These are phyloP conservation scores for Trichosporon ovoides DNA, from an alignment of 1,284 basidiomycete species.

Conservation along the genomic window DNA sequence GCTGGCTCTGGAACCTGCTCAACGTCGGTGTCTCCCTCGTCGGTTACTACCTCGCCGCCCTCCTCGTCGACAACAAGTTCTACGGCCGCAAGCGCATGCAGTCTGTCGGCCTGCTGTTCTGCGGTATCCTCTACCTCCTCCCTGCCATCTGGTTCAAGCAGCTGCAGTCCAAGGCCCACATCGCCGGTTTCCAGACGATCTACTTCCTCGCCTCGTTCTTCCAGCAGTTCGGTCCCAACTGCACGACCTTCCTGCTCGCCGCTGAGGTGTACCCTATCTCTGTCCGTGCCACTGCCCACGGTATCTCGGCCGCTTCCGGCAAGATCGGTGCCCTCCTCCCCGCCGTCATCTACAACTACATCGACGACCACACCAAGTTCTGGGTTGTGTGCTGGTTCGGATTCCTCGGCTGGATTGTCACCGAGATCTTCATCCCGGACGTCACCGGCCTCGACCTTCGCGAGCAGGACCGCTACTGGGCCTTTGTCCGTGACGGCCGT, in stretches of 20 bases:
- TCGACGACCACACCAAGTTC: conserved; percentile 50
- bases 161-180: conserved; percentile 42
- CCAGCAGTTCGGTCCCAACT: conserved; percentile 55
- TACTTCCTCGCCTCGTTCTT: conserved; percentile 55
- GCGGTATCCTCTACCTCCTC: conserved; percentile 51
- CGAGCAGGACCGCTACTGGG: conserved; percentile 57
- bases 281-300: conserved; percentile 52
- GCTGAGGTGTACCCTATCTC: conserved; percentile 54
- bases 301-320: conserved; percentile 51
- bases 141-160: conserved; percentile 45
- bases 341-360: conserved; percentile 49
- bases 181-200: conserved; percentile 52
- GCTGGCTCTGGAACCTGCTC: conserved; percentile 55
- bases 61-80: conserved; percentile 56
- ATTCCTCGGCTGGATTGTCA: conserved; percentile 51
- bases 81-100: conserved; percentile 52
- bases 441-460: conserved; percentile 56
- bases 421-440: conserved; percentile 52
- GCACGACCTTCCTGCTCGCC: conserved; percentile 50
- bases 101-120: conserved; percentile 52
- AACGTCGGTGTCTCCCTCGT: conserved; percentile 51
- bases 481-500: conserved; percentile 52
- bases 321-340: conserved; percentile 53
- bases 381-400: conserved; percentile 56
- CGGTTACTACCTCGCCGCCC: conserved; percentile 56